Base-by-base conservation (phyloP, 768 basidiomycete species). In the Grammothele lineata region DNA sequence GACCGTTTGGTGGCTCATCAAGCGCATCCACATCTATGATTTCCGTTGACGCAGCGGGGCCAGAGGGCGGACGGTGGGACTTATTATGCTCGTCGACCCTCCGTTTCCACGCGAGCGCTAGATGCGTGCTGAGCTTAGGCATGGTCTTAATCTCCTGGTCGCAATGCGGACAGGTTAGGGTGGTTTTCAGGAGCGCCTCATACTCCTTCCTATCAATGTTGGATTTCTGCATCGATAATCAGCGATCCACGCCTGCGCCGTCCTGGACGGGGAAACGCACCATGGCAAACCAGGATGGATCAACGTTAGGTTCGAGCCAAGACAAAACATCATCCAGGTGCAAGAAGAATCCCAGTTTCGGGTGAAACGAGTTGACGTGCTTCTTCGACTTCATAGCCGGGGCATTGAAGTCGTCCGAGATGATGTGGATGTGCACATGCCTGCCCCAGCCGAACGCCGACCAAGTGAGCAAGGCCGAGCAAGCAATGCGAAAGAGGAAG, bases 281-380 rank as follows among this genome's bases (percentile, higher is more conserved):
- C 30, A 64, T 65, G 15, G 65, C 58, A 57, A 71, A 83, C 58
- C 73, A 83, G 0, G 76, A 74, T 1, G 75, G 70, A 25, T 22
- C 46, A 37, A 47, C 38, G 15, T 75, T 78, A 12, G 78, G 77
- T 23, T 86, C 86, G 50, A 89, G 84, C 91, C 91, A 92, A 2
- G 76, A 73, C 36, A 88, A 67, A n/a, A 95, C 85, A 9, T 90
- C 81, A 41, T 81, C 73, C 15, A 93, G 66, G 50, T 82, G 77
- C 3, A 94, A 59, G 66, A 95, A 94, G 67, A 91, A 95, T 1
- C 88, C 91, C 17, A 78, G 71, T 39, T 79, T 78, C 0, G 92
- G 92, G 57, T 87, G 84, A 67, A 94, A 96, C 5, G 89, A 87
- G 58, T 94, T 93, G 66, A 91, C 88, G 55, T 96, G 93, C 59